Conservation (phyloP, 139 green algal genomes). For the Marvania coccoides region DNA sequence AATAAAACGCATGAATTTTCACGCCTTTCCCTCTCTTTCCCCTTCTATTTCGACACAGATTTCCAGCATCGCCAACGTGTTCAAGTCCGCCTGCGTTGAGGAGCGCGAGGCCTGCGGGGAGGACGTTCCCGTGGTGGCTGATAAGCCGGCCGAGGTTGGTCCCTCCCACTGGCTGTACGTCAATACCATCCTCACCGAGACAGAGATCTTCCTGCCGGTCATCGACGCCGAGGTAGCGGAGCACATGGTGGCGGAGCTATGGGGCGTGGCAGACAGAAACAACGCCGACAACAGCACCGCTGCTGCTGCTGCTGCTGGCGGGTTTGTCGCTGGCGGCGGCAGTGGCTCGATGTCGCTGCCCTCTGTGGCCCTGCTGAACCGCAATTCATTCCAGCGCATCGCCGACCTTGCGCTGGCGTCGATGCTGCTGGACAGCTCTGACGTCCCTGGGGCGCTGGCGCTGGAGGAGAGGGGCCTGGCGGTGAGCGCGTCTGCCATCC, state of each 20-base stretch:
- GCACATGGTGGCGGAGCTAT: constrained; percentile 15
- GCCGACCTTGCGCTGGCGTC: constrained; percentile 37
- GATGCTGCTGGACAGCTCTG: constrained; percentile 16
- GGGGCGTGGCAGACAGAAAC: too few relatives aligned
- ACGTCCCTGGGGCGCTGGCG: not conserved
- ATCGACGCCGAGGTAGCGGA: constrained; percentile 8
- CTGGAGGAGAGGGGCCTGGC: constrained; percentile 56
- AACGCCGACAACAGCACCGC: too few relatives aligned
- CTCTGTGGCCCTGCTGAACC: not conserved
- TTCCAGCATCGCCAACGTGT: constrained; percentile 54
- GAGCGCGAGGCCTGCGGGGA: constrained; percentile 1
- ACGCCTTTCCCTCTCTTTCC: not conserved
- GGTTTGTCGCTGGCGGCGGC: not conserved
- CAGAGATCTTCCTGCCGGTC: constrained; percentile 34
- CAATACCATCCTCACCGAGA: constrained; percentile 61
- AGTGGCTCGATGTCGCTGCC: not conserved
- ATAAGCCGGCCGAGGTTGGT: constrained; percentile 19
- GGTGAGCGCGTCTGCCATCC: constrained; percentile 40
- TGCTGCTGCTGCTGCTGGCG: not conserved
- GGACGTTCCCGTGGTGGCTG: not conserved
- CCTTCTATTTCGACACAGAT: not conserved
- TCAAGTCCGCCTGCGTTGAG: constrained; percentile 34
- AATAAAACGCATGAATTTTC: not conserved
- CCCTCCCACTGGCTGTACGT: constrained; percentile 66
- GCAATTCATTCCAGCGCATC: constrained; percentile 28